phyloP scores from a whole-genome alignment of 257 asterid genomes.

The Penstemon barbatus region DNA sequence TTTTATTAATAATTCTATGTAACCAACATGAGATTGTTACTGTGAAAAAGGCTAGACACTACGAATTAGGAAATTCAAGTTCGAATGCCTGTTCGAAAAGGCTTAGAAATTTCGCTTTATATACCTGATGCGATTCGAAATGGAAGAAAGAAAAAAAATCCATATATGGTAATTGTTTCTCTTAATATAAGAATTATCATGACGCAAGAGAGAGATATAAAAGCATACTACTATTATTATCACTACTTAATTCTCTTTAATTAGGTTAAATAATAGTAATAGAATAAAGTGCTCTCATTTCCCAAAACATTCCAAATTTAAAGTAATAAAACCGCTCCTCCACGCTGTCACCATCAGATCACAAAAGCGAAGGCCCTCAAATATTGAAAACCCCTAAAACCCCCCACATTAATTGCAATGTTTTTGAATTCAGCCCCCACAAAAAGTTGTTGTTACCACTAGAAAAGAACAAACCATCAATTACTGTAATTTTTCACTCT shows the following conservation, averaged over 20 bases:
- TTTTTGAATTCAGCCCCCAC: constrained; percentile 35
- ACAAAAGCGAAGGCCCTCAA: constrained; percentile 38
- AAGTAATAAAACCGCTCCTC: constrained; percentile 40
- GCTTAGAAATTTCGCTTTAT: too few species aligned
- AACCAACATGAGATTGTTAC: too few species aligned
- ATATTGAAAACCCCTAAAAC: constrained; percentile 44
- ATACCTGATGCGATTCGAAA: too few species aligned
- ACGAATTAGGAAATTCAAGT: too few species aligned
- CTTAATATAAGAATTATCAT: constrained; percentile 16
- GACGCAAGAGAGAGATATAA: constrained; percentile 20
- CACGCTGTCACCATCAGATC: constrained; percentile 48
- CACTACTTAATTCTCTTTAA: not conserved
- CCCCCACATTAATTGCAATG: constrained; percentile 34
- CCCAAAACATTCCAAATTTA: constrained; percentile 47
- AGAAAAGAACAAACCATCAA: constrained; percentile 30
- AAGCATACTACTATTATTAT: not conserved
- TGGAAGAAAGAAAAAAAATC: too few species aligned
- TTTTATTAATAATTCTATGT: too few species aligned
- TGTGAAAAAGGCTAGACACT: too few species aligned
- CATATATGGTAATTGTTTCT: not conserved
- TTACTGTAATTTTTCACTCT: constrained; percentile 29
- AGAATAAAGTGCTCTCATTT: constrained; percentile 23
- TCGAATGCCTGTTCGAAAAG: too few species aligned
- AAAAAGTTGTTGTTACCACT: constrained; percentile 29
- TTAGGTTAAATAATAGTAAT: constrained; percentile 18